Evolutionary conservation across 2,329 filamentous ascomycete genomes (phyloP), one percentile per base, ranked within the genome.

Genomic region (Aplosporella prunicola): DNA sequence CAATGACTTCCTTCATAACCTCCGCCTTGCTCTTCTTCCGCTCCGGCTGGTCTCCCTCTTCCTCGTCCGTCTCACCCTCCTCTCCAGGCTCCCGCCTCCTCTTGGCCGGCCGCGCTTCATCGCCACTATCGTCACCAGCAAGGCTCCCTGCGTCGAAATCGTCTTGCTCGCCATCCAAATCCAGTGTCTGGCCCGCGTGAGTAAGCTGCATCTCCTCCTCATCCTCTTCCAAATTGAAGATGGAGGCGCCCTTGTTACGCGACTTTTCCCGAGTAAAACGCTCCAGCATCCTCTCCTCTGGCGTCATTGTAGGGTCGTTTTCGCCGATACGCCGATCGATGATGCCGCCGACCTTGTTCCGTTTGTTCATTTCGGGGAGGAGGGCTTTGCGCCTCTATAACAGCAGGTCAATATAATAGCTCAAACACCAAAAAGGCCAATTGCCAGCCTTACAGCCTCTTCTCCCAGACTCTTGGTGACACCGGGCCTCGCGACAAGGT

Each of bases 1-100:
- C 85, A 47, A 98, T 95, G 43, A 98, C 73, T 60, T 98, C 93
- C 52, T 94, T 82, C 85, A 96, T 95, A 33, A 98, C 84, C 60
- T 98, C 91, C 37, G 91, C 83, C 63, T 95, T 96, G 3, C 80
- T 80, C 67, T 95, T 98, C 61, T 94, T 95, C 42, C 81, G 74
- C 50, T 89, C 82, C 0, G 86, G 87, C 45, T 79, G 66, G 14
- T 69, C 69, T 0, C 67, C 68, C 5, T 67, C 67, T 3, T 63
- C 66, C 7, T 47, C 47, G 5, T 52, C 51, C 3, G 66, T 69
- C 5, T 68, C 67, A 4, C 62, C 68, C 3, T 66, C 69, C 34
- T 68, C 65, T n/a, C n/a, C n/a, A 20, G 61, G 63, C 1, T 64
- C 69, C 20, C 62, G 51, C 45, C 60, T 51, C 45, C 66, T 60